A percentile compares a stretch with the other conserved stretches of the same genome.
phyloP scores from a whole-genome alignment of 768 basidiomycete genomes.

The Dendrothele bispora region DNA sequence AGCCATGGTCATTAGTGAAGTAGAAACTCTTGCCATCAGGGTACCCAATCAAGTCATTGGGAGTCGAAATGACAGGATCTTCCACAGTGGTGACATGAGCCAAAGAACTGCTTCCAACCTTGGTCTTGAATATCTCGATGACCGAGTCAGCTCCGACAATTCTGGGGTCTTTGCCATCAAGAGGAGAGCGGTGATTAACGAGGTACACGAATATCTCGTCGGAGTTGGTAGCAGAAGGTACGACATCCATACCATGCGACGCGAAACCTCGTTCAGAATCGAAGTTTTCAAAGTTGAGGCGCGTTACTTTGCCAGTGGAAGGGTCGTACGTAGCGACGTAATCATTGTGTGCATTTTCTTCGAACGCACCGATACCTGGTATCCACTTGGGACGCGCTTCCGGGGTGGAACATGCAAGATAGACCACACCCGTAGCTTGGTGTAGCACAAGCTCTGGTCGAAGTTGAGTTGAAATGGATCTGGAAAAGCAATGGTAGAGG shows the following conservation, averaged over 20 bases:
- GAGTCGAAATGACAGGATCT: constrained; percentile 56
- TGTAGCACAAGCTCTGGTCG: constrained; percentile 56
- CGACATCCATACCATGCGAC: constrained; percentile 70
- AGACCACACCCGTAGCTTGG: constrained; percentile 53
- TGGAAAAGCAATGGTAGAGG: background rate
- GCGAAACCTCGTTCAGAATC: constrained; percentile 43
- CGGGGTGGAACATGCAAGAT: constrained; percentile 62
- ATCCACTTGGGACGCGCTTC: constrained; percentile 52
- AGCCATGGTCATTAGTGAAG: constrained; percentile 65
- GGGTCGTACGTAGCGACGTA: constrained; percentile 65
- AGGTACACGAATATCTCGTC: constrained; percentile 61
- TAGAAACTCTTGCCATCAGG: constrained; percentile 63
- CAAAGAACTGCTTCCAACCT: constrained; percentile 40
- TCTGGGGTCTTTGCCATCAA: constrained; percentile 33
- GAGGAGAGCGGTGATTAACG: constrained; percentile 66
- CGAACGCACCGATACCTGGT: constrained; percentile 37
- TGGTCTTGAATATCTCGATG: constrained; percentile 68
- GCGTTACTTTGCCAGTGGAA: constrained; percentile 40
- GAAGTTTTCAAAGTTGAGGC: constrained; percentile 42
- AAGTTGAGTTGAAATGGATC: constrained; percentile 26
- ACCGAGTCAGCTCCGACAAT: constrained; percentile 65
- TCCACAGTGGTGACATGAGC: constrained; percentile 60
- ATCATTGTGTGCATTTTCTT: constrained; percentile 40
- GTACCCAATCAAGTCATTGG: constrained; percentile 70
- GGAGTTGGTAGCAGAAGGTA: constrained; percentile 48